A percentile compares a stretch with the other conserved stretches of the same genome.
Conservation (phyloP, 345 rosid species). For the Gossypium bickii region DNA sequence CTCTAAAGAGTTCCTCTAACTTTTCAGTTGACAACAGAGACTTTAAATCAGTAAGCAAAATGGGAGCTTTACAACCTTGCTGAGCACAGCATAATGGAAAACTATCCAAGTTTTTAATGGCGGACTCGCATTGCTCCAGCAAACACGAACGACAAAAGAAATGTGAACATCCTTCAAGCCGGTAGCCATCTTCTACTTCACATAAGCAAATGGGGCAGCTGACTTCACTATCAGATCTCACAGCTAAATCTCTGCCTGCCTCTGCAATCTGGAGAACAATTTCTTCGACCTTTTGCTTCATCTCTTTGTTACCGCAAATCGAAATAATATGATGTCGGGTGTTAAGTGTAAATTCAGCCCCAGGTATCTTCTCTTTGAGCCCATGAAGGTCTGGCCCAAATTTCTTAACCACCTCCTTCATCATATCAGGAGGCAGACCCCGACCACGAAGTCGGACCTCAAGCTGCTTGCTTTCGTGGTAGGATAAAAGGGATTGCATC, state of each 20-base stretch:
- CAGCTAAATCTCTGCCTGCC: conserved; percentile 22
- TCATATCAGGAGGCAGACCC: conserved; percentile 59
- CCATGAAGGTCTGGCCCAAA: conserved; percentile 74
- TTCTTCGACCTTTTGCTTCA: conserved; percentile 60
- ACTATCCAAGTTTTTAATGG: conserved; percentile 56
- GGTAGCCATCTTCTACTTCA: conserved; percentile 71
- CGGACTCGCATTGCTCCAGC: conserved; percentile 73
- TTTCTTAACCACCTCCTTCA: conserved; percentile 66
- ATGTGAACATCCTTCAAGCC: conserved; percentile 73
- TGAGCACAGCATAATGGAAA: conserved; percentile 60
- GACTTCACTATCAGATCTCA: conserved; percentile 26
- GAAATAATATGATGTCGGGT: conserved; percentile 51
- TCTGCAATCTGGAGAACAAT: conserved; percentile 46
- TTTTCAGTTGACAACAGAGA: conserved; percentile 54
- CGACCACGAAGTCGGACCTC: conserved; percentile 65
- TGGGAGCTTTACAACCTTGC: conserved; percentile 43
- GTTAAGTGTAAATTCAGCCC: conserved; percentile 54
- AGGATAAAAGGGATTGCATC: conserved; percentile 44
- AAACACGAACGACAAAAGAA: conserved; percentile 66
- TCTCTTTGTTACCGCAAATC: conserved; percentile 51
- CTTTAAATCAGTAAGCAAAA: conserved; percentile 57
- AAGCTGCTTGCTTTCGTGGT: conserved; percentile 55
- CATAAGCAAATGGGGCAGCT: conserved; percentile 81
- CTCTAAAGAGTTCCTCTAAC: conserved; percentile 74
- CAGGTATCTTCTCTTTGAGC: conserved; percentile 60